A percentile compares a stretch with the other conserved stretches of the same genome.
Evolutionary conservation across 495 filamentous ascomycete species (phyloP).

Genomic region (Penicillium cataractarum): DNA sequence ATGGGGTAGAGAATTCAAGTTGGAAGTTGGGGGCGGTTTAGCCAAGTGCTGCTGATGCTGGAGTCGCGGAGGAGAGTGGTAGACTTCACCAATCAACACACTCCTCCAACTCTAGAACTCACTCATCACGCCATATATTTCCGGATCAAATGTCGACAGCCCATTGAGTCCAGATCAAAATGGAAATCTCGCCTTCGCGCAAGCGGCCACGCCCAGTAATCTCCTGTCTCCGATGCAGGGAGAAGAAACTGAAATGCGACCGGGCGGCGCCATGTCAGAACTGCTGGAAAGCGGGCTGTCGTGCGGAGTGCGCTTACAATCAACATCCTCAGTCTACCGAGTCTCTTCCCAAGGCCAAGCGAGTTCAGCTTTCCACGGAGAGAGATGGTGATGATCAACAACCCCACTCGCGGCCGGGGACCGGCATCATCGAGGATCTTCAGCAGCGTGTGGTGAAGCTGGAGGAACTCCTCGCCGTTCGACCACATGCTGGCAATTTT

Average conservation of each 20-base stretch:
- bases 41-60: neutral
- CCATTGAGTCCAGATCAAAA: slow-evolving; percentile 6
- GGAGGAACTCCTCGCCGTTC: slow-evolving; percentile 25
- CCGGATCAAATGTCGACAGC: neutral
- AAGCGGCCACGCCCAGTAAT: slow-evolving; percentile 35
- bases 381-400: slow-evolving; percentile 1
- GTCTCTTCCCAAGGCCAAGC: slow-evolving; percentile 18
- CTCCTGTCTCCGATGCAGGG: slow-evolving; percentile 36
- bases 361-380: slow-evolving; percentile 8
- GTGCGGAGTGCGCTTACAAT: slow-evolving; percentile 25
- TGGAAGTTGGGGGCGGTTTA: neutral
- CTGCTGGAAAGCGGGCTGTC: slow-evolving; percentile 29
- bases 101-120: neutral
- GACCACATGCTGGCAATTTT: slow-evolving; percentile 1
- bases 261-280: slow-evolving; percentile 33
- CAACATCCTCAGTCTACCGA: slow-evolving; percentile 12
- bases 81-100: neutral
- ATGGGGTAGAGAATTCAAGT: neutral
- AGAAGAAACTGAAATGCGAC: slow-evolving; percentile 40
- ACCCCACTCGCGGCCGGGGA: neutral
- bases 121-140: neutral
- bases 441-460: slow-evolving; percentile 28
- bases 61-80: neutral
- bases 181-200: slow-evolving; percentile 18
- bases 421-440: slow-evolving; percentile 32